Percentiles rank a stretch among this genome's conserved stretches.
These are phyloP conservation scores for Cocos nucifera DNA, from an alignment of 176 grass and related monocot genomes.

Conservation along the genomic window DNA sequence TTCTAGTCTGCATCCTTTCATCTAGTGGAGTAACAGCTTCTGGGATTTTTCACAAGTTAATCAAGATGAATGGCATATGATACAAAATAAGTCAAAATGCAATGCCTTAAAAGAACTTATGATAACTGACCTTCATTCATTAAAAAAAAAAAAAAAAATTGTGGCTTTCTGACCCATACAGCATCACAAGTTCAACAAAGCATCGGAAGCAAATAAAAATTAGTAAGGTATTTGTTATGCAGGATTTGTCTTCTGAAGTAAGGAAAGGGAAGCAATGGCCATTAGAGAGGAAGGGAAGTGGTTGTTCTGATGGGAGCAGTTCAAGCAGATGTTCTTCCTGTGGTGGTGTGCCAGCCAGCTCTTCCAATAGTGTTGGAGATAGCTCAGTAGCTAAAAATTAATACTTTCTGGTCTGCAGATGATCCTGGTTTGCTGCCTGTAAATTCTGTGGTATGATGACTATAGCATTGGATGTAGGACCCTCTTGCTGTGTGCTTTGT, in stretches of 20 bases:
- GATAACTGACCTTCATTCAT: neutral
- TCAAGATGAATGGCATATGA: too few species aligned
- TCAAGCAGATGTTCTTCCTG: conserved; percentile 53
- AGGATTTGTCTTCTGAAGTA: conserved; percentile 50
- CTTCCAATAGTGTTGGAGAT: conserved; percentile 36
- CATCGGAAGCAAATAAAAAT: conserved; percentile 2
- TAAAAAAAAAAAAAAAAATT: neutral
- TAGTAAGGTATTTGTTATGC: conserved; percentile 10
- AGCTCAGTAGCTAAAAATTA: conserved; percentile 24
- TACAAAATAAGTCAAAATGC: too few species aligned
- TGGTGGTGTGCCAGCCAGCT: conserved; percentile 34
- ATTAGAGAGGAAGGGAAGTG: conserved; percentile 25
- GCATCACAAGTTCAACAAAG: neutral
- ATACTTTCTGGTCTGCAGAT: too few species aligned
- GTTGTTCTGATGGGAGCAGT: conserved; percentile 34
- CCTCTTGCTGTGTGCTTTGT: too few species aligned
- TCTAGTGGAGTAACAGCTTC: too few species aligned
- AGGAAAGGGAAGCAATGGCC: conserved; percentile 46
- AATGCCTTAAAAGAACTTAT: too few species aligned
- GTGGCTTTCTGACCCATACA: neutral
- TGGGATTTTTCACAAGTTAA: too few species aligned
- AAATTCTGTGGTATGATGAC: too few species aligned
- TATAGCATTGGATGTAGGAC: too few species aligned
- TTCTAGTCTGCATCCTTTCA: too few species aligned
- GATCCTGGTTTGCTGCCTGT: too few species aligned